These are phyloP conservation scores for Cladosporium velox DNA, from an alignment of 2,329 filamentous ascomycete species.

Conservation along the genomic window DNA sequence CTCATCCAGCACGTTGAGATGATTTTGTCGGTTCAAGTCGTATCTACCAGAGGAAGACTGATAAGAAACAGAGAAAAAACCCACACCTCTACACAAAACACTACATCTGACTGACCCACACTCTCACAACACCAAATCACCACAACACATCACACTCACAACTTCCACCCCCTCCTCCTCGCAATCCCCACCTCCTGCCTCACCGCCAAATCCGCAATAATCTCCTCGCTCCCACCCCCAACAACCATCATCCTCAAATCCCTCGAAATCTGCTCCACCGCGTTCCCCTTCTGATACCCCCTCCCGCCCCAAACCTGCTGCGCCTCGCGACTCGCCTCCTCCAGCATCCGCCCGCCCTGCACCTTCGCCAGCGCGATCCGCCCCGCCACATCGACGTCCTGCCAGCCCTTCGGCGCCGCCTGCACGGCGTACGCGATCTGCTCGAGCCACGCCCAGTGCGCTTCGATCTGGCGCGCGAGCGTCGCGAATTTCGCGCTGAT, in stretches of 20 bases:
- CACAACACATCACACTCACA: slow-evolving; percentile 31
- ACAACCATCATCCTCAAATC: slow-evolving; percentile 53
- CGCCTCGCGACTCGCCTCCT: slow-evolving; percentile 56
- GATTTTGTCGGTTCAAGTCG: background rate
- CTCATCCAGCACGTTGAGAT: background rate
- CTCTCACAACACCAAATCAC: background rate
- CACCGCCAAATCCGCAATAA: slow-evolving; percentile 38
- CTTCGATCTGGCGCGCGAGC: slow-evolving; percentile 36
- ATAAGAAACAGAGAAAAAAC: background rate
- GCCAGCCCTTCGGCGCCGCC: slow-evolving; percentile 31
- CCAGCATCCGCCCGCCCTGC: slow-evolving; percentile 54
- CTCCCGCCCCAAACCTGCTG: slow-evolving; percentile 58
- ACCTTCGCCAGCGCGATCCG: slow-evolving; percentile 57
- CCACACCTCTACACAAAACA: background rate
- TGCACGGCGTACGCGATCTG: slow-evolving; percentile 37
- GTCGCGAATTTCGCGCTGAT: slow-evolving; percentile 38
- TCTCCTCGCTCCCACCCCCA: slow-evolving; percentile 39
- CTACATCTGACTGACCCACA: background rate
- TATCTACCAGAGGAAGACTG: background rate
- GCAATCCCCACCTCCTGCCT: slow-evolving; percentile 39
- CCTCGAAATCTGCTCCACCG: slow-evolving; percentile 56
- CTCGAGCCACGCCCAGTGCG: slow-evolving; percentile 37
- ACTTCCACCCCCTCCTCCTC: slow-evolving; percentile 48
- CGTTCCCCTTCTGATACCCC: slow-evolving; percentile 53
- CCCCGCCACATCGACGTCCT: slow-evolving; percentile 49